Evolutionary conservation across 2,329 filamentous ascomycete species (phyloP).

Genomic region (Aspergillus versicolor): DNA sequence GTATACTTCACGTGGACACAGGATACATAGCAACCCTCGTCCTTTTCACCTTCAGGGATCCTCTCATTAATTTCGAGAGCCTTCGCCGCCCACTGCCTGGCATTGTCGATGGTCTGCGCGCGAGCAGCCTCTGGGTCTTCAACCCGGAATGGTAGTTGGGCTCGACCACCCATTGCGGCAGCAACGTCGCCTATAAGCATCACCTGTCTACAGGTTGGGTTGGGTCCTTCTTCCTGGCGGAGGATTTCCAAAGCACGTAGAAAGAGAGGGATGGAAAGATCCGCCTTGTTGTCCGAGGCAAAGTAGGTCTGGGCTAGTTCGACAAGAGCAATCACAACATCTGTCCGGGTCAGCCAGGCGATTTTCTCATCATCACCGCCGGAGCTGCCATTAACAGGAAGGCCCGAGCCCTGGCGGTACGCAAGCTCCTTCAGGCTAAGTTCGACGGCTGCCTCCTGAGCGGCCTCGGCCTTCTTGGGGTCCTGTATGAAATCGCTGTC

Average conservation of each 20-base stretch:
- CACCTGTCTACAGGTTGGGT: slow-evolving; percentile 70
- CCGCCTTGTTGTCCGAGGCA: slow-evolving; percentile 68
- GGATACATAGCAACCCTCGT: slow-evolving; percentile 76
- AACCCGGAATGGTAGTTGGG: slow-evolving; percentile 30
- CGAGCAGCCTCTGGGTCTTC: slow-evolving; percentile 50
- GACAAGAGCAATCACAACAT: slow-evolving; percentile 39
- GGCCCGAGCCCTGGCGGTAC: slow-evolving; percentile 64
- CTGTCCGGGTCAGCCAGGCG: slow-evolving; percentile 39
- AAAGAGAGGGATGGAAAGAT: slow-evolving; percentile 81
- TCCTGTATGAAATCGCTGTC: slow-evolving; percentile 73
- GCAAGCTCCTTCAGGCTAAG: slow-evolving; percentile 72
- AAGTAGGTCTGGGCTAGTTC: slow-evolving; percentile 77
- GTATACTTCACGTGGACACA: slow-evolving; percentile 85
- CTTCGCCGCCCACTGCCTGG: slow-evolving; percentile 75
- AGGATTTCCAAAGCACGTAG: slow-evolving; percentile 77
- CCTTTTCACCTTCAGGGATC: slow-evolving; percentile 65
- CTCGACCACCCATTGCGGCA: slow-evolving; percentile 46
- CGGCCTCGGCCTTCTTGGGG: slow-evolving; percentile 70
- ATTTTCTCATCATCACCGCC: slow-evolving; percentile 23
- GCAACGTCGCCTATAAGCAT: slow-evolving; percentile 64
- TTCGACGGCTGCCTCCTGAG: slow-evolving; percentile 78
- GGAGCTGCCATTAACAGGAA: slow-evolving; percentile 63
- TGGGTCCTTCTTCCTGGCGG: slow-evolving; percentile 43
- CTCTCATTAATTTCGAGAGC: slow-evolving; percentile 66
- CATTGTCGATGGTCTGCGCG: slow-evolving; percentile 65